Base-by-base conservation (phyloP, 2,329 filamentous ascomycete species). In the Coniochaeta sp. region DNA sequence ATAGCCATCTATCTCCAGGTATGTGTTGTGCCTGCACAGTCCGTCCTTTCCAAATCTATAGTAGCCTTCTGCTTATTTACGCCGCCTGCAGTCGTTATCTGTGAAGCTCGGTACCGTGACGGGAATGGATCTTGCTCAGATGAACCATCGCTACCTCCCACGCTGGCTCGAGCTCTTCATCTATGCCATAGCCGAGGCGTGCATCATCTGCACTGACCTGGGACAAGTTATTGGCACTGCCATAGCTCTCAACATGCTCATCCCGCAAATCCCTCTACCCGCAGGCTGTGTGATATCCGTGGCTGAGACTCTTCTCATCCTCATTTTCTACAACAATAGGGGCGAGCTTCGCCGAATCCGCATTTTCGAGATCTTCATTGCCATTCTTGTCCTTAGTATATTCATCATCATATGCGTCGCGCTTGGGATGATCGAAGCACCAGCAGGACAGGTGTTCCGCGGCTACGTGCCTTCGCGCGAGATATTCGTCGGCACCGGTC, bases 41-140 rank as follows among this genome's bases (percentile, higher is more conserved):
- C 28, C 59, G 8, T 14, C 22, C 12, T 22, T n/a, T 7, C 16
- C 38, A n/a, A n/a, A 6, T 17, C 16, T 17, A 3, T n/a, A 17
- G 16, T 52, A 12, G n/a, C 26, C 24, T 52, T 19, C 31, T 24
- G 31, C 31, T 57, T 16, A 36, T 31, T 57, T 22, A 36, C 31
- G 38, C 16, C n/a, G 19, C 31, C 26, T 55, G 17, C 26, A 89
- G 69, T 82, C 80, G 7, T 78, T 89, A 1, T 85, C 83, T 67
- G 83, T 87, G 67, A 87, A 87, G 67, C 77, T 89, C 5, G 86
- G 86, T n/a, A 86, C 83, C 19, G 84, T 89, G 63, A 88, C 84
- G 0, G 86, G 86, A 2, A 71, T 88, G 58, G 85, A 88, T 63
- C 75, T 89, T 28, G 84, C 86, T 0, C 79, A 87, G 63, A 82